Evolutionary conservation across 2,329 filamentous ascomycete genomes (phyloP).

Genomic region (Neofusicoccum cordaticola): DNA sequence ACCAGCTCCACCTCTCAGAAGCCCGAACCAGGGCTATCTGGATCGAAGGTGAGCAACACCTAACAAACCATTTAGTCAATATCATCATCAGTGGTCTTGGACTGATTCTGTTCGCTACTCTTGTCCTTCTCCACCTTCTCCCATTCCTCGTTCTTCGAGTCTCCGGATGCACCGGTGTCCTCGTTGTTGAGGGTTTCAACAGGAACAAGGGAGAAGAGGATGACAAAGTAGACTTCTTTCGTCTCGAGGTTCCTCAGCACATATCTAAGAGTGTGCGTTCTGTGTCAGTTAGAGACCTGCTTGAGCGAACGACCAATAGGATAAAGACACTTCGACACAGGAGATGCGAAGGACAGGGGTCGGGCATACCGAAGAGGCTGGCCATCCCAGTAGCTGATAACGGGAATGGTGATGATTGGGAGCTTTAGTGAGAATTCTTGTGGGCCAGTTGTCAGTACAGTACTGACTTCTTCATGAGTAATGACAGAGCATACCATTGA

Average conservation of each 20-base stretch:
- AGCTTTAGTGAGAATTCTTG: conserved; percentile 67
- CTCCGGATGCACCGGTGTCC: not conserved
- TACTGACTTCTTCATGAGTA: not conserved
- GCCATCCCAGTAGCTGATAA: conserved; percentile 78
- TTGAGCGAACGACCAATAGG: not conserved
- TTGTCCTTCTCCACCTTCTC: conserved; percentile 3
- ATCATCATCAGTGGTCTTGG: not conserved
- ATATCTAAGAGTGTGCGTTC: conserved; percentile 85
- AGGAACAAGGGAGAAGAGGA: conserved; percentile 75
- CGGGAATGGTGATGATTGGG: conserved; percentile 69
- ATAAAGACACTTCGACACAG: not conserved
- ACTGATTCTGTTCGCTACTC: not conserved
- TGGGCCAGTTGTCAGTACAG: not conserved
- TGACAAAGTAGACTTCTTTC: conserved; percentile 72
- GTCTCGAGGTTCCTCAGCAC: conserved; percentile 79
- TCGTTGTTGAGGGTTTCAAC: conserved; percentile 47
- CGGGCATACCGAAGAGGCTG: conserved; percentile 66
- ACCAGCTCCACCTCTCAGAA: no score
- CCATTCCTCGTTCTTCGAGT: not conserved
- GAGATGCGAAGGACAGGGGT: not conserved
- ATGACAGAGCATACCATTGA: conserved; percentile 55
- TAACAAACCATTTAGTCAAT: conserved; percentile 1
- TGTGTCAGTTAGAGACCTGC: conserved; percentile 40
- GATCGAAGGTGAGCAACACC: no score
- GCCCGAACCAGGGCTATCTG: no score